Base-by-base conservation (phyloP, 2,329 filamentous ascomycete genomes). In the Clonostachys rosea region DNA sequence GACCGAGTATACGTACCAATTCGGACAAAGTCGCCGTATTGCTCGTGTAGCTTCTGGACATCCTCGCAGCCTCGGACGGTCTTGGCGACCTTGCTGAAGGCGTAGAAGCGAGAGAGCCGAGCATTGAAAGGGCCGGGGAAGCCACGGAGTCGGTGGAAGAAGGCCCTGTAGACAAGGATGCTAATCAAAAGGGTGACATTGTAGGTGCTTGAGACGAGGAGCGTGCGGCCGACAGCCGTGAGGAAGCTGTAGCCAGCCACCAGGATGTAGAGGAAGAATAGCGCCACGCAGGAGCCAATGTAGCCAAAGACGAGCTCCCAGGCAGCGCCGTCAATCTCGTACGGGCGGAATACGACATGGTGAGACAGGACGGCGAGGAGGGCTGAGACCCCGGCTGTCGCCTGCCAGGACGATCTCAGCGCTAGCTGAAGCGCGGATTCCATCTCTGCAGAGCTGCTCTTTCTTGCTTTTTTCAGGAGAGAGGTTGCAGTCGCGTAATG, bases 21-120 rank as follows among this genome's bases (percentile, higher is more conserved):
- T 17, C 59, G 52, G 13, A 64, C 59, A 46, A 65, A 55, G 40
- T 61, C 60, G 1, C 61, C 62, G 18, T 65, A 62, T 9, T 53
- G 45, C 3, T 47, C 43, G 42, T 65, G 60, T 3, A 64, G 52
- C 12, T 55, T 35, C 41, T 57, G 54, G 18, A 62, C 42, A 34
- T 65, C 59, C 6, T 53, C 40, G 40, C 50, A 60, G 3, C 60
- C 49, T 4, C 54, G 59, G 2, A 55, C 34, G 3, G 54, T 53
- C 49, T 54, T 57, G 5, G 51, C 44, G 8, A 50, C 51, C 7
- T 54, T 54, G 5, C 40, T 49, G 2, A 59, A 59, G 7, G 56
- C 45, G 59, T 61, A 49, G 43, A 46, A 53, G 12, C 55, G 52
- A 2, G 54, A 56, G 20, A 57, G 40, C 17, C 52, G 46, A 4